These are phyloP conservation scores for Elongisporangium undulatum DNA, from an alignment of 352 stramenopile genomes.

Conservation along the genomic window DNA sequence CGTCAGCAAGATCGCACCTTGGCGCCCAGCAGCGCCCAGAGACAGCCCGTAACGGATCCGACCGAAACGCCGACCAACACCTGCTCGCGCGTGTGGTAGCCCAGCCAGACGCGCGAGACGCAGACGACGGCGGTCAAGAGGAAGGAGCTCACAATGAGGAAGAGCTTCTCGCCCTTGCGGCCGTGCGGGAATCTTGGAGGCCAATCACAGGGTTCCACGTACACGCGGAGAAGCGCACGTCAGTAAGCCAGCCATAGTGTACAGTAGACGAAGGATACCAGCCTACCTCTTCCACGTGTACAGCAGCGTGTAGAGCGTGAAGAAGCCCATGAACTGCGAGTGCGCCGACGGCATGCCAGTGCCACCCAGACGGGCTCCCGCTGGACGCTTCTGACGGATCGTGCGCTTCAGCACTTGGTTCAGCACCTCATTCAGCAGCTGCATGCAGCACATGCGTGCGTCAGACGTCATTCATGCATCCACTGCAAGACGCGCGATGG, in stretches of 20 bases:
- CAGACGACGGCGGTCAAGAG: slow-evolving; percentile 27
- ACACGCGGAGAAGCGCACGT: not conserved
- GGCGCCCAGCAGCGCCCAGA: slow-evolving; percentile 30
- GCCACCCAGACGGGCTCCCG: slow-evolving; percentile 37
- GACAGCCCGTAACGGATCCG: slow-evolving; percentile 17
- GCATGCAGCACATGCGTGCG: not conserved
- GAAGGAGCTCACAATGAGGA: slow-evolving; percentile 29
- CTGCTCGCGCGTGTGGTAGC: slow-evolving; percentile 50
- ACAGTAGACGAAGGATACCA: not conserved
- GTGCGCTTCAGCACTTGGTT: slow-evolving; percentile 56
- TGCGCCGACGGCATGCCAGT: slow-evolving; percentile 53
- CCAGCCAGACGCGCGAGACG: slow-evolving; percentile 40
- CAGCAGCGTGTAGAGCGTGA: slow-evolving; percentile 36
- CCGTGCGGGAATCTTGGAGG: slow-evolving; percentile 20
- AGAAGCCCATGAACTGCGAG: slow-evolving; percentile 56
- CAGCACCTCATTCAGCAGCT: slow-evolving; percentile 42
- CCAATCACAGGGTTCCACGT: slow-evolving; percentile 16
- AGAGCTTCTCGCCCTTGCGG: slow-evolving; percentile 27
- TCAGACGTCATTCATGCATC: not conserved
- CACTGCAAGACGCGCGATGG: not conserved
- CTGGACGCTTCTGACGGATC: slow-evolving; percentile 44
- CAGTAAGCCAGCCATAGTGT: not conserved
- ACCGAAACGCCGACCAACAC: slow-evolving; percentile 32
- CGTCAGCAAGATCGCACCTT: slow-evolving; percentile 12
- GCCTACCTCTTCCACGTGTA: slow-evolving; percentile 35